These are phyloP conservation scores for Fusarium paranaense DNA, from an alignment of 2,329 filamentous ascomycete species.

Conservation along the genomic window DNA sequence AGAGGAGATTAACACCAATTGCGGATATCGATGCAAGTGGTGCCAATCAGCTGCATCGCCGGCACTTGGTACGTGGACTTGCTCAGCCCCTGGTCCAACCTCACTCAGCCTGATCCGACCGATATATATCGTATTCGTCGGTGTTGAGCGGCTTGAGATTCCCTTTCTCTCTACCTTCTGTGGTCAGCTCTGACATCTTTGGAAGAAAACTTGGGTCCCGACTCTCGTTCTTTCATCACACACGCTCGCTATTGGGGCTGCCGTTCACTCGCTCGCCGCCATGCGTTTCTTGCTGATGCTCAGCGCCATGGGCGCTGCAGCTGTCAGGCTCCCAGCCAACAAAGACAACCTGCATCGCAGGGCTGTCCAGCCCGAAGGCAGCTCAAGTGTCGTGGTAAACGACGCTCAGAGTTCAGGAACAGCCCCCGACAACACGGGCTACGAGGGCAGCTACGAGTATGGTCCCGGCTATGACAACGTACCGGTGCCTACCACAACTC, in stretches of 20 bases:
- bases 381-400: background rate
- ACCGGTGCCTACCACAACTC: slow-evolving; percentile 3
- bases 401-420: background rate
- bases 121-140: slow-evolving; percentile 35
- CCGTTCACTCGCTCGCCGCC: slow-evolving; percentile 22
- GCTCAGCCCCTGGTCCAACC: slow-evolving; percentile 38
- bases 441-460: background rate
- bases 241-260: slow-evolving; percentile 26
- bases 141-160: slow-evolving; percentile 3
- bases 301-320: slow-evolving; percentile 34
- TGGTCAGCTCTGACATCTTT: slow-evolving; percentile 15
- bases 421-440: background rate
- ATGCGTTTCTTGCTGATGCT: slow-evolving; percentile 41
- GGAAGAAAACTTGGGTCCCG: slow-evolving; percentile 2
- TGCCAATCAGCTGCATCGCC: slow-evolving; percentile 15
- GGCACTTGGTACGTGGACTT: slow-evolving; percentile 36
- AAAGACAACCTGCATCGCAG: slow-evolving; percentile 18
- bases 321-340: slow-evolving; percentile 24
- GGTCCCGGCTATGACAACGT: background rate
- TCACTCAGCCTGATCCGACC: slow-evolving; percentile 14
- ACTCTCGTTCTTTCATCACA: slow-evolving; percentile 32
- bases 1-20: slow-evolving; percentile 30
- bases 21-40: slow-evolving; percentile 22
- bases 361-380: slow-evolving; percentile 2
- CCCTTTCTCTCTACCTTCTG: background rate